Conservation (phyloP, 2,329 filamentous ascomycete genomes). For the Dothideomycetidae sp. region DNA sequence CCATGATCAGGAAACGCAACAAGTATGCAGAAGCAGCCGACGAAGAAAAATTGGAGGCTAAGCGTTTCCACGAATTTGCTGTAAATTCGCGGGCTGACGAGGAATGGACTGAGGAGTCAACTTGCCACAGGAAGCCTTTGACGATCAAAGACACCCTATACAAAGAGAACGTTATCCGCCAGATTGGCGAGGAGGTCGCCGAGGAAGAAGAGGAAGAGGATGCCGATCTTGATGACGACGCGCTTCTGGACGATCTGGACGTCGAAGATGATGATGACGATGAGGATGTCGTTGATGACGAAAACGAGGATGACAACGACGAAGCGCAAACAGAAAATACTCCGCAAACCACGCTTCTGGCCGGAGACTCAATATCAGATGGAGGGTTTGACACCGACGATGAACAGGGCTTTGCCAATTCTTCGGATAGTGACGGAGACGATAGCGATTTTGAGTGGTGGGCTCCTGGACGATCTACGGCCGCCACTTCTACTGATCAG, state of each 20-base stretch:
- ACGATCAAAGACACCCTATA: constrained; percentile 80
- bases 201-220: constrained; percentile 69
- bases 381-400: constrained; percentile 74
- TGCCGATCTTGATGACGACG: constrained; percentile 27
- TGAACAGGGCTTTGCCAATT: constrained; percentile 55
- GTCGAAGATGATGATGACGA: constrained; percentile 37
- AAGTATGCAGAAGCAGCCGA: constrained; percentile 26
- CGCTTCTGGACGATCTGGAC: constrained; percentile 30
- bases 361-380: constrained; percentile 31
- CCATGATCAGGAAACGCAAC: constrained; percentile 20
- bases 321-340: constrained; percentile 34
- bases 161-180: constrained; percentile 80
- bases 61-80: constrained; percentile 77
- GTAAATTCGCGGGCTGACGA: constrained; percentile 69
- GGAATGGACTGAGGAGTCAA: constrained; percentile 72
- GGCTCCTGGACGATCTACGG: constrained; percentile 37
- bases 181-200: constrained; percentile 76
- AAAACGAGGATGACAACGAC: constrained; percentile 24
- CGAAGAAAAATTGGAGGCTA: constrained; percentile 39
- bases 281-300: constrained; percentile 35
- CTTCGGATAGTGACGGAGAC: constrained; percentile 49
- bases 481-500: constrained; percentile 41
- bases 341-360: constrained; percentile 19
- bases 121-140: constrained; percentile 52
- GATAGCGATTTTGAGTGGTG: constrained; percentile 54